Evolutionary conservation across 2,329 filamentous ascomycete species (phyloP).

Genomic region (Xenosphaeropsis pyriputrescens): DNA sequence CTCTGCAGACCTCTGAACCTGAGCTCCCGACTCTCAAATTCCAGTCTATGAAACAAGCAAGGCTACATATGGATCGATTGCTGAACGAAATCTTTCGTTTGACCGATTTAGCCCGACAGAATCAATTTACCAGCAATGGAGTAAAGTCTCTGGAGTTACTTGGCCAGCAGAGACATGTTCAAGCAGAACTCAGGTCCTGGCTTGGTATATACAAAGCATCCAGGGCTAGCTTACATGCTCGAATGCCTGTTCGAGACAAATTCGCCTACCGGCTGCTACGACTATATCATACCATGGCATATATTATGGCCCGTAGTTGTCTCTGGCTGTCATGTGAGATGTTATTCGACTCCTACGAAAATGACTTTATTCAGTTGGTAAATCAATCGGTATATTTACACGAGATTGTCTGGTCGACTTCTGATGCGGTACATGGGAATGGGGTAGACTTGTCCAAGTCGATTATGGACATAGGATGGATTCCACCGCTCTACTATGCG

Average conservation of each 20-base stretch:
- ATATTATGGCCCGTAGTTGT: constrained; percentile 25
- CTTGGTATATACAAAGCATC: constrained; percentile 3
- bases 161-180: constrained; percentile 2
- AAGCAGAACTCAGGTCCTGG: constrained; percentile 4
- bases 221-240: neutral
- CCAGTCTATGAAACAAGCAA: constrained; percentile 9
- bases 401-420: neutral
- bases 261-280: constrained; percentile 18
- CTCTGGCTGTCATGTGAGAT: constrained; percentile 18
- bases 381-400: constrained; percentile 5
- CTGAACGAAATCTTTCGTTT: constrained; percentile 7
- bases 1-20: constrained; percentile 3
- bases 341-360: constrained; percentile 21
- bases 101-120: constrained; percentile 4
- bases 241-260: constrained; percentile 3
- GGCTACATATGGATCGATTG: constrained; percentile 8
- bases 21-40: constrained; percentile 8
- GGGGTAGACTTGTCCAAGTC: constrained; percentile 16
- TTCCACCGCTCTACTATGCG: constrained; percentile 28
- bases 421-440: neutral
- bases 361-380: constrained; percentile 20
- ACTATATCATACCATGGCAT: constrained; percentile 25
- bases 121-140: neutral
- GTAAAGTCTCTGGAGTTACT: neutral
- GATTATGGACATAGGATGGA: constrained; percentile 27